Conservation (phyloP, 768 basidiomycete genomes). For the Tricholomella constricta region DNA sequence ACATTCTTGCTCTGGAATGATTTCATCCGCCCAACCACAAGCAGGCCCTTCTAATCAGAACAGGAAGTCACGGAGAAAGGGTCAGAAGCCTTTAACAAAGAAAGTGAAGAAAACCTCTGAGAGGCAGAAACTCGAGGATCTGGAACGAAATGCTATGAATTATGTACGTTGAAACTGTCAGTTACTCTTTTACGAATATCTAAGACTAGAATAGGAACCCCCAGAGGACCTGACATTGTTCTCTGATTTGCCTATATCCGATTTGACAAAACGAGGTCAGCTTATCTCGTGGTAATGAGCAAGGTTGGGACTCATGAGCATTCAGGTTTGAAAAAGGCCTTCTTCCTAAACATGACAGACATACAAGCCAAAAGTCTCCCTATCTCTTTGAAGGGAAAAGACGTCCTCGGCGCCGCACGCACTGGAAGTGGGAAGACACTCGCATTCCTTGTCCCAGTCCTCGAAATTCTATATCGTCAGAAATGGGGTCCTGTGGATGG, state of each 20-base stretch:
- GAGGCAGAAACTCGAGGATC: slow-evolving; percentile 49
- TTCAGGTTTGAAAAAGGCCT: slow-evolving; percentile 82
- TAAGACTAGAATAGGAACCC: slow-evolving; percentile 42
- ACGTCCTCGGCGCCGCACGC: slow-evolving; percentile 93
- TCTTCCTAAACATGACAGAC: slow-evolving; percentile 86
- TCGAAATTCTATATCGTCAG: slow-evolving; percentile 86
- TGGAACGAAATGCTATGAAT: slow-evolving; percentile 49
- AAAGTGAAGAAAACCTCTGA: slow-evolving; percentile 47
- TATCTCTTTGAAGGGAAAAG: slow-evolving; percentile 88
- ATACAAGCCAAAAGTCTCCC: slow-evolving; percentile 93
- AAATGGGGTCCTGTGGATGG: slow-evolving; percentile 97
- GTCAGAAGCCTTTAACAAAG: slow-evolving; percentile 3
- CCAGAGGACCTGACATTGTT: slow-evolving; percentile 58
- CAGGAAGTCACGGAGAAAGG: slow-evolving; percentile 9
- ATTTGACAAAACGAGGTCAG: slow-evolving; percentile 71
- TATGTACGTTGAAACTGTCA: slow-evolving; percentile 40
- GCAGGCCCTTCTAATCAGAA: slow-evolving; percentile 18
- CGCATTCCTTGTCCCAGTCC: slow-evolving; percentile 90
- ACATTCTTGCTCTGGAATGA: slow-evolving; percentile 2
- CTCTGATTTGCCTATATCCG: slow-evolving; percentile 76
- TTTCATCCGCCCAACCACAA: slow-evolving; percentile 2
- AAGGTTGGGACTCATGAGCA: background rate
- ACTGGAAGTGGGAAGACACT: slow-evolving; percentile 98
- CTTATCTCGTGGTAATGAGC: background rate
- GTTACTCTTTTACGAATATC: slow-evolving; percentile 7